Conservation (phyloP, 2,329 filamentous ascomycete genomes). For the Gaeumannomyces tritici region DNA sequence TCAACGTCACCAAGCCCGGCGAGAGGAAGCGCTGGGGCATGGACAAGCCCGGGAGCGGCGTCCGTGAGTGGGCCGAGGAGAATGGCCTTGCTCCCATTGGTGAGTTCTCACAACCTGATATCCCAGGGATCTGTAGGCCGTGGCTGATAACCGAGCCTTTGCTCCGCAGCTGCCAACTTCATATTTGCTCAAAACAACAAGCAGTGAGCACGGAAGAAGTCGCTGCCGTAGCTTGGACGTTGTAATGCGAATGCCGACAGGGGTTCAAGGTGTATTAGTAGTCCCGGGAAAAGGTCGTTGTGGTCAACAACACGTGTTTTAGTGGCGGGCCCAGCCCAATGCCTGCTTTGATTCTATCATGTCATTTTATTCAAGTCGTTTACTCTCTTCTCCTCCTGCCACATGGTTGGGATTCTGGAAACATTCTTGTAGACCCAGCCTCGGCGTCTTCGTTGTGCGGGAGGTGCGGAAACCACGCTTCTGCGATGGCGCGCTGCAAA, state of each 20-base stretch:
- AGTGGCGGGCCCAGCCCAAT: background rate
- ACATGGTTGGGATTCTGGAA: background rate
- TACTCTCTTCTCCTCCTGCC: background rate
- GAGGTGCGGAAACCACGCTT: background rate
- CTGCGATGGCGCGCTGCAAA: background rate
- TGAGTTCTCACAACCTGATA: constrained; percentile 15
- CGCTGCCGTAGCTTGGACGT: too few relatives aligned
- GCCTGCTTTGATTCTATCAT: background rate
- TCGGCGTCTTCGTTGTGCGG: background rate
- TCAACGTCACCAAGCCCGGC: constrained; percentile 23
- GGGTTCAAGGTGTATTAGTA: too few relatives aligned
- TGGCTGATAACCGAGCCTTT: background rate
- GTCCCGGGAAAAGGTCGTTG: too few relatives aligned
- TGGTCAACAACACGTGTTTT: background rate
- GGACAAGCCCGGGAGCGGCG: constrained; percentile 24
- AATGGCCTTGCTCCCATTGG: constrained; percentile 30
- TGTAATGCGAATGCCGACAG: background rate
- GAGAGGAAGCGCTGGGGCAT: constrained; percentile 30
- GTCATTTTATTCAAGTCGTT: background rate
- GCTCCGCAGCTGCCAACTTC: constrained; percentile 26
- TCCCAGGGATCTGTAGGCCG: background rate
- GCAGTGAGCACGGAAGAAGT: constrained; percentile 16
- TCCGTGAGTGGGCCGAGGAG: constrained; percentile 27
- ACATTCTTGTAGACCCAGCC: background rate
- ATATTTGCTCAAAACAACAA: constrained; percentile 28